Conservation (phyloP, 768 basidiomycete species). For the Lactarius trivialis region DNA sequence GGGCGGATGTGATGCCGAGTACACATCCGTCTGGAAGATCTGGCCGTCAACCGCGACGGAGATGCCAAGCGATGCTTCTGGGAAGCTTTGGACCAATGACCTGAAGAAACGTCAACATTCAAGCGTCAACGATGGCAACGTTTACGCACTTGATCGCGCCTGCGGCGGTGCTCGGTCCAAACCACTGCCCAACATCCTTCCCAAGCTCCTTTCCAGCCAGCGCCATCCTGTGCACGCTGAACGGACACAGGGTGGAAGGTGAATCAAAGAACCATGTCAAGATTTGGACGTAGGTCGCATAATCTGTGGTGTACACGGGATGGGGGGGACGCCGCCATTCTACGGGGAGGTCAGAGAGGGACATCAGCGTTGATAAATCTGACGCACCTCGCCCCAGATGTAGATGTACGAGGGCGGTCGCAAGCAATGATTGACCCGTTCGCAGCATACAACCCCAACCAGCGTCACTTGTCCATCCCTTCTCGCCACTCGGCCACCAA, state of each 20-base stretch:
- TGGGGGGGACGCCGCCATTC: slow-evolving; percentile 80
- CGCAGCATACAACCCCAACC: slow-evolving; percentile 93
- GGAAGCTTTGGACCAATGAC: slow-evolving; percentile 69
- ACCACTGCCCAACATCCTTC: slow-evolving; percentile 96
- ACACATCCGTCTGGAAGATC: slow-evolving; percentile 82
- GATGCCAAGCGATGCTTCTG: slow-evolving; percentile 75
- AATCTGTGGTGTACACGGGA: slow-evolving; percentile 52
- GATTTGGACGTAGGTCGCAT: slow-evolving; percentile 85
- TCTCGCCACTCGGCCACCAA: slow-evolving; percentile 66
- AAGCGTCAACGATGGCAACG: background rate
- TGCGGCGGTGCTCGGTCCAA: slow-evolving; percentile 95
- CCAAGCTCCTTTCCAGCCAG: slow-evolving; percentile 91
- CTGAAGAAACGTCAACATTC: slow-evolving; percentile 34
- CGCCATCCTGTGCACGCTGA: slow-evolving; percentile 95
- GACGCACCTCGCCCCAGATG: slow-evolving; percentile 68
- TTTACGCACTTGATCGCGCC: slow-evolving; percentile 77
- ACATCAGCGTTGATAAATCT: slow-evolving; percentile 2
- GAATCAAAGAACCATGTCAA: slow-evolving; percentile 94
- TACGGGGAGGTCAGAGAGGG: slow-evolving; percentile 28
- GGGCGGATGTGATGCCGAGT: slow-evolving; percentile 52
- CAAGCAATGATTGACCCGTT: slow-evolving; percentile 79
- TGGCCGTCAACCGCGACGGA: slow-evolving; percentile 77
- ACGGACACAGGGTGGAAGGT: slow-evolving; percentile 76
- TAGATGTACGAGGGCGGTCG: slow-evolving; percentile 67
- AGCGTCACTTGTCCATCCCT: slow-evolving; percentile 76